Conservation (phyloP, 768 basidiomycete genomes). For the Podaxis sp. region DNA sequence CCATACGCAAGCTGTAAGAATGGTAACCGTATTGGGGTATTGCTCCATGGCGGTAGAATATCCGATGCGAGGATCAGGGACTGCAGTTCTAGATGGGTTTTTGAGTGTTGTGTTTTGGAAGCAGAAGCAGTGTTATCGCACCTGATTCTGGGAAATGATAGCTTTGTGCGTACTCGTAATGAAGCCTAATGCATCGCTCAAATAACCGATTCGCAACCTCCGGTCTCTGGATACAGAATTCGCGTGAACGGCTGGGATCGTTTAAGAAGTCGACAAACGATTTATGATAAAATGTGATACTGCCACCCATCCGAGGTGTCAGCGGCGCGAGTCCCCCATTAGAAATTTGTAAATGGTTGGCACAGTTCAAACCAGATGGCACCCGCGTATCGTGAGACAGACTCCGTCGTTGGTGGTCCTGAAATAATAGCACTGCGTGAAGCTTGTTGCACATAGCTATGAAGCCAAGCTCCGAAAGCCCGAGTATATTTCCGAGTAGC, state of each 20-base stretch:
- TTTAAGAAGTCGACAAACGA: neutral
- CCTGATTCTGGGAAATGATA: neutral
- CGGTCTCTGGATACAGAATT: neutral
- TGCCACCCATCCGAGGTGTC: neutral
- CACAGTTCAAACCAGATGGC: neutral
- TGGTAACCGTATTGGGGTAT: neutral
- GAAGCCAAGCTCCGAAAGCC: neutral
- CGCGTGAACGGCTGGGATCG: neutral
- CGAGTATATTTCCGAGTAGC: neutral
- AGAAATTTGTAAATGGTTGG: neutral
- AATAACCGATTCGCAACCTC: neutral
- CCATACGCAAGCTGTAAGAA: neutral
- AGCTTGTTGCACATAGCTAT: neutral
- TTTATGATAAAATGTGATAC: slow-evolving; percentile 4
- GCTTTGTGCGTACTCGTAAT: neutral
- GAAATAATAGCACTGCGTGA: neutral
- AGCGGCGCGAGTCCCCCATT: neutral
- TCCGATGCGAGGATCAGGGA: neutral
- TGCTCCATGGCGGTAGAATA: neutral
- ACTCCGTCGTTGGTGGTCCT: neutral
- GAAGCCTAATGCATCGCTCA: neutral
- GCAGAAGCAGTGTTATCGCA: neutral
- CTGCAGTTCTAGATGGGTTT: neutral
- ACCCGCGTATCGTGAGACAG: neutral
- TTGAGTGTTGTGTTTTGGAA: neutral